These are phyloP conservation scores for Mortierella sp. DNA, from an alignment of 371 early-diverging fungal species.

Conservation along the genomic window DNA sequence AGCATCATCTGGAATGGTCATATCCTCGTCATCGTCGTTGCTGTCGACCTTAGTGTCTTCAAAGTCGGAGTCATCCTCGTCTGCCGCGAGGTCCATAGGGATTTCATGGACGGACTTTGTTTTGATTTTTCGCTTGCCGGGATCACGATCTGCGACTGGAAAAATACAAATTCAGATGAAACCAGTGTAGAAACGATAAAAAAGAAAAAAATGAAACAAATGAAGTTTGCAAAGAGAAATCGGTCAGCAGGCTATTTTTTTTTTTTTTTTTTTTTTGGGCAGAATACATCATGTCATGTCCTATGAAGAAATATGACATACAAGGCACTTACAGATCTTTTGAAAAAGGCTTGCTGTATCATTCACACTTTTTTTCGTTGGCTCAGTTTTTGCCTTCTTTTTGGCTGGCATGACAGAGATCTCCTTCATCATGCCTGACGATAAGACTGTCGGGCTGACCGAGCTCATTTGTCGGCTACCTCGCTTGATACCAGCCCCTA, in stretches of 20 bases:
- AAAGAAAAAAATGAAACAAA: background rate
- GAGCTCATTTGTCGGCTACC: slow-evolving; percentile 18
- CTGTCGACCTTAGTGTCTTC: slow-evolving; percentile 42
- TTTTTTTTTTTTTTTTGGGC: background rate
- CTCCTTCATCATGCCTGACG: slow-evolving; percentile 19
- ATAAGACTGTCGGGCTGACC: background rate
- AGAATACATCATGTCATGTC: background rate
- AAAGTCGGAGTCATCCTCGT: slow-evolving; percentile 56
- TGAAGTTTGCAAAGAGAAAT: background rate
- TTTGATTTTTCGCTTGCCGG: slow-evolving; percentile 56
- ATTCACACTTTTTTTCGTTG: slow-evolving; percentile 26
- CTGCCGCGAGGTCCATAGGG: slow-evolving; percentile 45
- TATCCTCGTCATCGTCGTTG: slow-evolving; percentile 53
- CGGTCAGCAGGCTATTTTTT: background rate
- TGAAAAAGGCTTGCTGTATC: slow-evolving; percentile 54
- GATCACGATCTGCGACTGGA: slow-evolving; percentile 55
- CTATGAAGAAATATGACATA: background rate
- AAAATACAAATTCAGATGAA: background rate
- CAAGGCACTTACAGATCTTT: slow-evolving; percentile 47
- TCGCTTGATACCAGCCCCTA: slow-evolving; percentile 32
- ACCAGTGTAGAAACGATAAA: background rate
- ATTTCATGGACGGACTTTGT: slow-evolving; percentile 53
- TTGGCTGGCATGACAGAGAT: slow-evolving; percentile 24
- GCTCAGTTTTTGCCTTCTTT: slow-evolving; percentile 37
- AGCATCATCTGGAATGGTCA: slow-evolving; percentile 46